Conservation (phyloP, 2,329 filamentous ascomycete species). For the Trichophyton equinum region DNA sequence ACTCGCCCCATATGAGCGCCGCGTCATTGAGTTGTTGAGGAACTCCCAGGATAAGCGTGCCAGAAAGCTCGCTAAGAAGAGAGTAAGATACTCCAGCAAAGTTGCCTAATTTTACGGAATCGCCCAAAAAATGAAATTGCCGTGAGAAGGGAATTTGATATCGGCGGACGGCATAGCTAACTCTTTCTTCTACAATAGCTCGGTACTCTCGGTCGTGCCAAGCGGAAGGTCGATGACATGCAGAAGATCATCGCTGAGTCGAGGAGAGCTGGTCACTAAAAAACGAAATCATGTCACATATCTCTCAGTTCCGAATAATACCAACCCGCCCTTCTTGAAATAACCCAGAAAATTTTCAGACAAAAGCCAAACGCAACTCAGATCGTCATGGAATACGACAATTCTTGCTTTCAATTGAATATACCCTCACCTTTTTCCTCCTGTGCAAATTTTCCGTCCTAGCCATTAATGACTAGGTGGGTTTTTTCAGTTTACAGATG, state of each 20-base stretch:
- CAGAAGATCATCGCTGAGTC: constrained; percentile 95
- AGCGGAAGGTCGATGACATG: constrained; percentile 99
- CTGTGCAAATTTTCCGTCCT: neutral
- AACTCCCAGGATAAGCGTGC: constrained; percentile 99
- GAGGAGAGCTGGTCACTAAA: constrained; percentile 62
- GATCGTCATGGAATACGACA: neutral
- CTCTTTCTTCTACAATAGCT: constrained; percentile 44
- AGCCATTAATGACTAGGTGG: neutral
- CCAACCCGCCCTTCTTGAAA: neutral
- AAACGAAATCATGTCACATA: constrained; percentile 2
- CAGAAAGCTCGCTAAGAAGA: constrained; percentile 98
- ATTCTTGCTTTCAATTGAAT: neutral
- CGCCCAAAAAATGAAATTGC: neutral
- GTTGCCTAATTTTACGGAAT: neutral
- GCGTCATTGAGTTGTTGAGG: constrained; percentile 95
- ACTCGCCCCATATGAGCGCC: constrained; percentile 91
- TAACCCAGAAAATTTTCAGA: neutral
- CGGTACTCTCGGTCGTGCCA: constrained; percentile 96
- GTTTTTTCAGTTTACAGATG: neutral
- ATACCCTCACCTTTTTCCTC: neutral
- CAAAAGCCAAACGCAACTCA: neutral
- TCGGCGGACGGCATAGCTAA: neutral
- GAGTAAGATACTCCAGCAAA: constrained; percentile 47
- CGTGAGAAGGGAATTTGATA: neutral
- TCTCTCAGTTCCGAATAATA: constrained; percentile 1